phyloP scores from a whole-genome alignment of 768 basidiomycete species.

The Suillus lakei region DNA sequence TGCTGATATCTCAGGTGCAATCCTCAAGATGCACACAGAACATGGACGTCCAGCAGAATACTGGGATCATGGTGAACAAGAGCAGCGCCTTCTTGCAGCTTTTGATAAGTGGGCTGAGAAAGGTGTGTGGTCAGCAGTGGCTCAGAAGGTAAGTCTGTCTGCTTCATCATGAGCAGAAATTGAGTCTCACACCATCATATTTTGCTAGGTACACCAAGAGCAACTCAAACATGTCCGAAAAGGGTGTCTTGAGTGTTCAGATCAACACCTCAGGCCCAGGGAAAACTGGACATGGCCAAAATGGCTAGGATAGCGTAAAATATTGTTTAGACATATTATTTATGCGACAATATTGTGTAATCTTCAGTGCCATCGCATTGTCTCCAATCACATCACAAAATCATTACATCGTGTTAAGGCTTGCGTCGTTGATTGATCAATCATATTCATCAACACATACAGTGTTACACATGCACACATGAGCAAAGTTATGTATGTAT shows the following conservation, averaged over 20 bases:
- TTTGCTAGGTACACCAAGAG: background rate
- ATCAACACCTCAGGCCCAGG: background rate
- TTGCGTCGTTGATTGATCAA: too few relatives aligned
- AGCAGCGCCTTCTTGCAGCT: slow-evolving; percentile 10
- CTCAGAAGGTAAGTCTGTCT: background rate
- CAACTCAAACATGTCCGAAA: background rate
- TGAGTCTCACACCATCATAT: background rate
- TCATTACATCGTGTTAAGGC: too few relatives aligned
- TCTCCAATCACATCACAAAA: too few relatives aligned
- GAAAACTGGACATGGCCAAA: too few relatives aligned
- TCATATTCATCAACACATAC: too few relatives aligned
- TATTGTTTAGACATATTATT: too few relatives aligned
- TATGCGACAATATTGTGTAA: too few relatives aligned
- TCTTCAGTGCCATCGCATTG: too few relatives aligned
- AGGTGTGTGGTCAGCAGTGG: background rate
- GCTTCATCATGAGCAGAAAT: background rate
- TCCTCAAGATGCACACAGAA: slow-evolving; percentile 16
- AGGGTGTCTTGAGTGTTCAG: background rate
- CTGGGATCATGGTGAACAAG: slow-evolving; percentile 22
- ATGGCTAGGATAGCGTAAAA: too few relatives aligned
- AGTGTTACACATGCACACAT: too few relatives aligned
- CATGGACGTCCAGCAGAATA: slow-evolving; percentile 18
- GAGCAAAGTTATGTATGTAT: too few relatives aligned
- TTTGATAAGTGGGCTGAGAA: background rate
- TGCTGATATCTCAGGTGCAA: slow-evolving; percentile 13